Conservation (phyloP, 1,284 basidiomycete genomes). For the Apiotrichum gamsii region DNA sequence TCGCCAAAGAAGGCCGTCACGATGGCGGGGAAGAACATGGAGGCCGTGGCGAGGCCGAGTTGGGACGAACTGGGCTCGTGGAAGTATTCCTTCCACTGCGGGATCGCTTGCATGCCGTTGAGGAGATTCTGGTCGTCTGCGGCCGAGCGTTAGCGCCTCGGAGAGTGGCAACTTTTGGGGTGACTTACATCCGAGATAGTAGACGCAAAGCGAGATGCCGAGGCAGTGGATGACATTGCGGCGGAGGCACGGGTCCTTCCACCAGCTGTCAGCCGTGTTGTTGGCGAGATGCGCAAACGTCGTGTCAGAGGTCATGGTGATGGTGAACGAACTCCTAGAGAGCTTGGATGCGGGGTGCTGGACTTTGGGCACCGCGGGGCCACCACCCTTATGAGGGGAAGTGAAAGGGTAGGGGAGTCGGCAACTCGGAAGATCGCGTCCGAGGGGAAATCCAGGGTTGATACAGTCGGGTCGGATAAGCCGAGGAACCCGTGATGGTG, state of each 20-base stretch:
- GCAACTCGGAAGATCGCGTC: no score
- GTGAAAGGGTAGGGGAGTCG: no score
- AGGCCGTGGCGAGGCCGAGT: constrained; percentile 26
- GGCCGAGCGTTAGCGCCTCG: neutral
- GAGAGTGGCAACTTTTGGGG: no score
- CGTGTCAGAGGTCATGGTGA: no score
- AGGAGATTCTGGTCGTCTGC: constrained; percentile 24
- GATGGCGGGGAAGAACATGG: constrained; percentile 26
- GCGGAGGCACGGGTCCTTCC: constrained; percentile 14
- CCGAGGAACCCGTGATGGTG: no score
- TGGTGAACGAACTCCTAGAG: no score
- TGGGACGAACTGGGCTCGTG: constrained; percentile 15
- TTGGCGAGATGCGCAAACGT: no score
- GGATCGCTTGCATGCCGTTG: constrained; percentile 23
- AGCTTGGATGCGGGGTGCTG: no score
- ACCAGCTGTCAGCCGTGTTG: constrained; percentile 15
- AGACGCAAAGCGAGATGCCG: constrained; percentile 15
- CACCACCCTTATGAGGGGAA: no score
- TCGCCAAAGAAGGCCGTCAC: constrained; percentile 23
- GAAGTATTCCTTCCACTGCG: constrained; percentile 28
- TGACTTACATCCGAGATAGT: constrained; percentile 16
- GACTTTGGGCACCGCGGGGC: no score
- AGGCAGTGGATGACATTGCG: constrained; percentile 14
- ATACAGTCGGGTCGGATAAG: no score
- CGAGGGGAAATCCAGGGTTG: no score